A percentile compares a stretch with the other conserved stretches of the same genome.
These are phyloP conservation scores for Tetradesmus lagerheimii DNA, from an alignment of 139 green algal genomes.

Conservation along the genomic window DNA sequence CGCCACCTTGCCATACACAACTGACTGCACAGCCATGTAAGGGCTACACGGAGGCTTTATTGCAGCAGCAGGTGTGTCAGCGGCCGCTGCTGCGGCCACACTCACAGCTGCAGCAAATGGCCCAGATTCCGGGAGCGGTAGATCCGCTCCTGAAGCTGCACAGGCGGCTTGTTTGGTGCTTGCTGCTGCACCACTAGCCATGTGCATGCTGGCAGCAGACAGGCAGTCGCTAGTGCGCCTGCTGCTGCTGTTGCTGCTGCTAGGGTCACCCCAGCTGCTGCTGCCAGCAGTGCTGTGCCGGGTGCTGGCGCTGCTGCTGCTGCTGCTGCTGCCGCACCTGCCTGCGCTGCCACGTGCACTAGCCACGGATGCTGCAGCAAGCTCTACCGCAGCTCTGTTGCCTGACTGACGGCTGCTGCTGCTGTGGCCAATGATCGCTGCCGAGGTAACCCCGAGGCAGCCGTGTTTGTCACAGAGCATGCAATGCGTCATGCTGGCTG, in stretches of 20 bases:
- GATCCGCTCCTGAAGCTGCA: no score
- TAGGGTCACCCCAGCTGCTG: neutral
- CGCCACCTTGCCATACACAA: neutral
- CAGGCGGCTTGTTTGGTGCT: no score
- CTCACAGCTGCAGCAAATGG: neutral
- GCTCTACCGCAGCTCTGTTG: neutral
- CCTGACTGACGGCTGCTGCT: neutral
- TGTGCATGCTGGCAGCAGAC: neutral
- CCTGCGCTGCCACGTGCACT: neutral
- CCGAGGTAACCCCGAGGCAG: no score
- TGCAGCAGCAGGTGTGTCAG: neutral
- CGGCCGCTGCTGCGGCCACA: neutral
- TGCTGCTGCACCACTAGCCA: neutral
- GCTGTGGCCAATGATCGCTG: no score
- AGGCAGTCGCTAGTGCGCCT: neutral
- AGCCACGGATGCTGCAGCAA: neutral
- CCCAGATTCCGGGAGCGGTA: no score
- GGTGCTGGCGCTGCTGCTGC: conserved; percentile 1
- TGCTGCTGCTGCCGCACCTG: neutral
- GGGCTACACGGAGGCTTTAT: neutral
- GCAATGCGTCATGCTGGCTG: no score
- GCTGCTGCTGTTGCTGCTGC: conserved; percentile 7
- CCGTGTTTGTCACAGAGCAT: no score
- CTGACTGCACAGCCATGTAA: neutral
- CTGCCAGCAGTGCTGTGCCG: neutral